phyloP scores from a whole-genome alignment of 345 rosid genomes.

The Boechera retrofracta region DNA sequence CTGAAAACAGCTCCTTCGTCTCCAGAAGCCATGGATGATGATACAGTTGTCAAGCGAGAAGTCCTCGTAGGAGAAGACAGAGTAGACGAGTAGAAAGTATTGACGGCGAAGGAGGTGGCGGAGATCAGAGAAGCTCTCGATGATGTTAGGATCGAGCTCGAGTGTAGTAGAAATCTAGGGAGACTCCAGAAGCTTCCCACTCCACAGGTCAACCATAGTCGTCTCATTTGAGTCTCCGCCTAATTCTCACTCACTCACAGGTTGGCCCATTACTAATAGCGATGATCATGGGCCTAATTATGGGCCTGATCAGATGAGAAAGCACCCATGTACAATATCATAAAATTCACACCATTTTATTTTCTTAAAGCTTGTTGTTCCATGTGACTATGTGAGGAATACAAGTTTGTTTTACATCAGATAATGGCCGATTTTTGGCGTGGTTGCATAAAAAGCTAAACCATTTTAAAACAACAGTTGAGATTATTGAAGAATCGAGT shows the following conservation, averaged over 20 bases:
- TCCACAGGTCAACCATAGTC: slow-evolving; percentile 26
- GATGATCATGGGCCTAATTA: background rate
- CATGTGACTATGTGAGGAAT: background rate
- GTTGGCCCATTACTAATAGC: slow-evolving; percentile 14
- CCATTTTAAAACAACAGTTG: slow-evolving; percentile 15
- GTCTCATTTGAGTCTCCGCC: slow-evolving; percentile 31
- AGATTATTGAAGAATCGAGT: slow-evolving; percentile 27
- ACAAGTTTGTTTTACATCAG: background rate
- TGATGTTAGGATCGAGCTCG: slow-evolving; percentile 1
- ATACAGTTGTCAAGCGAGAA: slow-evolving; percentile 29
- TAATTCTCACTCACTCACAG: background rate
- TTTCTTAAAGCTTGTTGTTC: background rate
- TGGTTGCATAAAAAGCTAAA: background rate
- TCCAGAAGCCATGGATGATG: slow-evolving; percentile 52
- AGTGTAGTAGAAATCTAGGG: slow-evolving; percentile 8
- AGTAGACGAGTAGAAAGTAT: background rate
- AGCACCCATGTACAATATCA: background rate
- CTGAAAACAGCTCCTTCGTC: slow-evolving; percentile 54
- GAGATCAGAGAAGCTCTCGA: slow-evolving; percentile 17
- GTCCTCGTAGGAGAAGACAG: slow-evolving; percentile 10
- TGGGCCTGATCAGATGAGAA: slow-evolving; percentile 4
- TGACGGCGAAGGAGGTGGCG: slow-evolving; percentile 9
- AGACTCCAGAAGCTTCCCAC: slow-evolving; percentile 20
- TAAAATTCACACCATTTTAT: no score
- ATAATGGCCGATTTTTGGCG: background rate